Evolutionary conservation across 441 rosid genomes (phyloP), one percentile per base, ranked within the genome.

Genomic region (Cnidoscolus chayamansa): DNA sequence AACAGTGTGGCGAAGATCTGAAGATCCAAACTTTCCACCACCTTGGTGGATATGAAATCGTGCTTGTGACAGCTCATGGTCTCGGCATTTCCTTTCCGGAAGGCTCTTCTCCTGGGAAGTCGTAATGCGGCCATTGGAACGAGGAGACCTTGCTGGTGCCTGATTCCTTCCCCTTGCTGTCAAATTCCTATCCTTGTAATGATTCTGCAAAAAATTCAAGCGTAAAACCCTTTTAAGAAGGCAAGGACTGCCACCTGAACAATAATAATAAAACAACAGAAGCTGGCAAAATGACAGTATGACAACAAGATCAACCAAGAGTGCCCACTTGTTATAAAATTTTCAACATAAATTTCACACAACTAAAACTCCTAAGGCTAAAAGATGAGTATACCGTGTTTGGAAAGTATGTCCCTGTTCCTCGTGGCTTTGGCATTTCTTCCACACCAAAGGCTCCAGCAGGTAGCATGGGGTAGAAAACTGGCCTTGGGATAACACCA

Each of bases 401-500:
- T 47, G 97, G 94, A 70, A 93, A 86, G 86, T 89, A 89, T 31
- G 97, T 93, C 79, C 97, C 98, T 12, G 91, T 93, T 79, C 97
- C 98, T 53, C 91, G 83, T 54, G 86, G 90, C 81, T 85, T 91
- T 68, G 87, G 79, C 81, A 79, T 69, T 65, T 91, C 98, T 65
- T 93, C 92, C 31, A 84, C 68, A 37, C 82, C 85, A 78, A 81
- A 88, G 61, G 80, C 80, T 63, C 78, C 70, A 72, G 79, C 84
- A 75, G 84, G 80, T 70, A 86, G 64, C 68, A 89, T 67, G 40
- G 82, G 86, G 61, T 81, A 86, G 81, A 80, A 88, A 45, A 78
- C 72, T 16, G 75, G 87, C 63, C 85, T 70, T 15, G 83, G 76
- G 51, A 79, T 80, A 72, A 71, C 71, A 63, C 87, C 95, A 67